Evolutionary conservation across 179 eudicot species (phyloP).

Genomic region (Drosera spatulata): DNA sequence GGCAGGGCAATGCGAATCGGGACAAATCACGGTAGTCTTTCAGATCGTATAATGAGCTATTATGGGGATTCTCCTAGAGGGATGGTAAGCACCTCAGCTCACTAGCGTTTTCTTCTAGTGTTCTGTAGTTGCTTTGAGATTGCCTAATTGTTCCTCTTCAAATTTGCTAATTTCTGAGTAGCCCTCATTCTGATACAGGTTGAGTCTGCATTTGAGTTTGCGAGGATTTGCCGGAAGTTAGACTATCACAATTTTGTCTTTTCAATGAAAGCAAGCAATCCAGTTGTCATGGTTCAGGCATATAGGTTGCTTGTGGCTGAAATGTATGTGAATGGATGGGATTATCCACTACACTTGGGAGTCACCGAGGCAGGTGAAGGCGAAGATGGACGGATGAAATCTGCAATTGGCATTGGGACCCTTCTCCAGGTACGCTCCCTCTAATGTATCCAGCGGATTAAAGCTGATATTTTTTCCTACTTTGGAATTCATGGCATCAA

Average conservation of each 20-base stretch:
- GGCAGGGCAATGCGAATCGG: slow-evolving; percentile 99
- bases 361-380: slow-evolving; percentile 99
- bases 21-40: slow-evolving; percentile 97
- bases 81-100: slow-evolving; percentile 47
- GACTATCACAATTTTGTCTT: slow-evolving; percentile 93
- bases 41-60: slow-evolving; percentile 99
- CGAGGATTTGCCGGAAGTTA: slow-evolving; percentile 88
- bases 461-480: too few species aligned
- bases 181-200: slow-evolving; percentile 42
- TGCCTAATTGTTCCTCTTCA: neutral
- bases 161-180: slow-evolving; percentile 5
- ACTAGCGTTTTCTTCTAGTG: neutral
- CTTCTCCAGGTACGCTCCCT: slow-evolving; percentile 73
- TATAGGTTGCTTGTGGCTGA: slow-evolving; percentile 92
- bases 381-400: slow-evolving; percentile 99
- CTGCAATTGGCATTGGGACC: slow-evolving; percentile 97
- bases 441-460: too few species aligned
- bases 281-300: slow-evolving; percentile 96
- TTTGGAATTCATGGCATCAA: neutral
- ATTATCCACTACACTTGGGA: slow-evolving; percentile 92
- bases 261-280: slow-evolving; percentile 99
- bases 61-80: slow-evolving; percentile 99
- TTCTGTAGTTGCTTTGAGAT: neutral
- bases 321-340: slow-evolving; percentile 97
- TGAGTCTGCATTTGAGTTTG: slow-evolving; percentile 98